A percentile compares a stretch with the other conserved stretches of the same genome.
phyloP scores from a whole-genome alignment of 176 grass and related monocot species.

The Leersia perrieri region DNA sequence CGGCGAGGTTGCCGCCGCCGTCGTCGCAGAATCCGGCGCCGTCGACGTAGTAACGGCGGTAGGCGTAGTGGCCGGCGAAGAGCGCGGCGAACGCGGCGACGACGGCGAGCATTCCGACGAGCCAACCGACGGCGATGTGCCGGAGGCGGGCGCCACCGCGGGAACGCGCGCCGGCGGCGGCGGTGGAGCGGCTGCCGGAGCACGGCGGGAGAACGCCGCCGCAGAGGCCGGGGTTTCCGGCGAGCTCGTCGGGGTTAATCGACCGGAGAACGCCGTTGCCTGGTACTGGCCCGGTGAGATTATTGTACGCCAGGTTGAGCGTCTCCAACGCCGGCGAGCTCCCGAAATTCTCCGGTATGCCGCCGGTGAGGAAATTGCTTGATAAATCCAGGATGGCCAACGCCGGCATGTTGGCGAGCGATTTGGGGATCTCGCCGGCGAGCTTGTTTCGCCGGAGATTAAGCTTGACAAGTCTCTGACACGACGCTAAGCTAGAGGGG shows the following conservation, averaged over 20 bases:
- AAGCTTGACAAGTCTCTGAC: constrained; percentile 76
- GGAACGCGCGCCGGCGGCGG: constrained; percentile 9
- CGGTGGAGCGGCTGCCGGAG: constrained; percentile 14
- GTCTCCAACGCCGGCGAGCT: constrained; percentile 90
- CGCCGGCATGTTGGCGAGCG: constrained; percentile 82
- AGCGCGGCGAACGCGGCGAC: constrained; percentile 34
- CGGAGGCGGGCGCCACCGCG: constrained; percentile 39
- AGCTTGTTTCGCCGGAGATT: constrained; percentile 65
- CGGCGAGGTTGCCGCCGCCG: constrained; percentile 19
- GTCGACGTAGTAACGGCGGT: constrained; percentile 60
- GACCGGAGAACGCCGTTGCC: constrained; percentile 71
- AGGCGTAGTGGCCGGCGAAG: constrained; percentile 52
- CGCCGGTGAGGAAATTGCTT: constrained; percentile 63
- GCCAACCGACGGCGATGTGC: constrained; percentile 56
- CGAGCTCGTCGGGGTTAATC: constrained; percentile 81
- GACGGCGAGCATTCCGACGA: constrained; percentile 47
- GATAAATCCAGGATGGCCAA: constrained; percentile 88
- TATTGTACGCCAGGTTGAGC: constrained; percentile 81
- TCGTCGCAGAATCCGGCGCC: constrained; percentile 44
- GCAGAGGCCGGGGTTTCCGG: constrained; percentile 76
- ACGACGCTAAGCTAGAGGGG: constrained; percentile 69
- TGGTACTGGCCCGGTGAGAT: constrained; percentile 67
- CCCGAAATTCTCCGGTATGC: constrained; percentile 89
- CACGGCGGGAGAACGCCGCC: constrained; percentile 76
- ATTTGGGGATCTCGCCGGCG: constrained; percentile 56